Evolutionary conservation across 495 filamentous ascomycete genomes (phyloP).

Genomic region (Aspergillus panamensis): DNA sequence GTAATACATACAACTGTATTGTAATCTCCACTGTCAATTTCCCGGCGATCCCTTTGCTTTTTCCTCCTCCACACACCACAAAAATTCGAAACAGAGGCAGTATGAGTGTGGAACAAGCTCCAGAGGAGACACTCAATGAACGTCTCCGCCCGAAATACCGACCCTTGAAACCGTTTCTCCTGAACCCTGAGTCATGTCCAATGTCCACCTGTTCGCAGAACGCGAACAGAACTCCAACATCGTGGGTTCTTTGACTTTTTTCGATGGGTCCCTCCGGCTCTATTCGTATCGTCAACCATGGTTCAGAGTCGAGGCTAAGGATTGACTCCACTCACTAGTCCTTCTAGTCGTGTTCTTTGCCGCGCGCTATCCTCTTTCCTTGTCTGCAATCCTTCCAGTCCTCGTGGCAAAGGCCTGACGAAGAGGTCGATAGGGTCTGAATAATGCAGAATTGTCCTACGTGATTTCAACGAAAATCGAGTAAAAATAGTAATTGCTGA

Average conservation of each 20-base stretch:
- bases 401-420: background rate
- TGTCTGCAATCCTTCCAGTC: background rate
- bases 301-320: conserved; percentile 14
- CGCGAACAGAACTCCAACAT: background rate
- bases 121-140: background rate
- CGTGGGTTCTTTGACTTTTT: background rate
- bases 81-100: too few relatives aligned
- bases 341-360: conserved; percentile 30
- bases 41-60: conserved; percentile 16
- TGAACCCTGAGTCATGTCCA: background rate
- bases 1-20: conserved; percentile 6
- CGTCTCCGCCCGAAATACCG: background rate
- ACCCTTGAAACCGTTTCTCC: background rate
- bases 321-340: conserved; percentile 31
- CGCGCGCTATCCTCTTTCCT: conserved; percentile 18
- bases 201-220: background rate
- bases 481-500: background rate
- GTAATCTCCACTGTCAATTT: conserved; percentile 17
- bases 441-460: too few relatives aligned
- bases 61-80: background rate
- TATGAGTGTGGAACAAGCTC: too few relatives aligned
- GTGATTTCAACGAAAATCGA: background rate
- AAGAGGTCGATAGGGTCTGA: too few relatives aligned
- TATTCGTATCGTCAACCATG: conserved; percentile 5
- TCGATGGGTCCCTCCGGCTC: background rate